phyloP scores from a whole-genome alignment of 805 yeast species.

The Phaffomyces opuntiae region DNA sequence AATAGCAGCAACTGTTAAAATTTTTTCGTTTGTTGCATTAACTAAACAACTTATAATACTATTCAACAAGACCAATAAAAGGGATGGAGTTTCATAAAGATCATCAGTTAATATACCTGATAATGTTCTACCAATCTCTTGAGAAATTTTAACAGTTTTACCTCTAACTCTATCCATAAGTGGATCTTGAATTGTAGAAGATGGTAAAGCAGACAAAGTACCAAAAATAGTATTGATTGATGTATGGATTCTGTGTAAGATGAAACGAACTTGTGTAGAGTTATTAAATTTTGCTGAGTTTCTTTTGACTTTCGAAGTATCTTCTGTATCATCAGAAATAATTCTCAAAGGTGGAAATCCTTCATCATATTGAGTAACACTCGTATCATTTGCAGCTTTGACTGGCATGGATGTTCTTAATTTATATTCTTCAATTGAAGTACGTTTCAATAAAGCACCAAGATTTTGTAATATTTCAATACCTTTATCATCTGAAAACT shows the following conservation, averaged over 20 bases:
- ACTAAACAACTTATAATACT: conserved; percentile 29
- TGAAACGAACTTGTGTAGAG: conserved; percentile 46
- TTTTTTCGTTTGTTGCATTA: conserved; percentile 26
- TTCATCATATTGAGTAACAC: conserved; percentile 25
- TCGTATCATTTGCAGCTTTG: conserved; percentile 38
- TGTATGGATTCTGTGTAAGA: conserved; percentile 42
- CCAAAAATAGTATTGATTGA: conserved; percentile 35
- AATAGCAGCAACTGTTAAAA: conserved; percentile 34
- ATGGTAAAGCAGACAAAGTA: conserved; percentile 37
- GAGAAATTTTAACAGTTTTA: conserved; percentile 35
- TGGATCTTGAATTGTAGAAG: conserved; percentile 42
- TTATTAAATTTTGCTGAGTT: conserved; percentile 59
- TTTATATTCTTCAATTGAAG: conserved; percentile 50
- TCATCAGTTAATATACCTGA: conserved; percentile 20
- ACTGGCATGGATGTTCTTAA: conserved; percentile 43
- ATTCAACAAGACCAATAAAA: conserved; percentile 30
- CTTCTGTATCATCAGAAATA: conserved; percentile 32
- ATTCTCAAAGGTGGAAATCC: conserved; percentile 35
- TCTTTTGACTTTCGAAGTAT: conserved; percentile 31
- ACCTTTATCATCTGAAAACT: conserved; percentile 38
- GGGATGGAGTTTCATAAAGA: conserved; percentile 18
- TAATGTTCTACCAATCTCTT: conserved; percentile 21
- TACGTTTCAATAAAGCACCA: conserved; percentile 40
- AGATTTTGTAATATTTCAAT: conserved; percentile 33
- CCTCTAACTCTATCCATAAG: conserved; percentile 28